phyloP scores from a whole-genome alignment of 2,329 filamentous ascomycete species.

The Ceratocystis smalleyi region DNA sequence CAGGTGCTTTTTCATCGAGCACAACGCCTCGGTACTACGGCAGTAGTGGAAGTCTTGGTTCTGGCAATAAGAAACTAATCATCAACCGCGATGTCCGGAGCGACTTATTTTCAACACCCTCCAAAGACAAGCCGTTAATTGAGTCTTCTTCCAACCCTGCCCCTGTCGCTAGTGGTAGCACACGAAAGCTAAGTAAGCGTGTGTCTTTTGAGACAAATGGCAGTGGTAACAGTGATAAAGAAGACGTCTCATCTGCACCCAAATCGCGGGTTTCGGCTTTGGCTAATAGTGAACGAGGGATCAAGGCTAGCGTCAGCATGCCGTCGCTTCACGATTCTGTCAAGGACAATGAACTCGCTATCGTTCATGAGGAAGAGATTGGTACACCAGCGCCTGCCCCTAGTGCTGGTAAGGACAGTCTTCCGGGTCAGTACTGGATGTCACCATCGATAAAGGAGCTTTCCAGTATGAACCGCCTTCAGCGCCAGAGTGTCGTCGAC shows the following conservation, averaged over 20 bases:
- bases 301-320: constrained; percentile 13
- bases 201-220: constrained; percentile 75
- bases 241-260: constrained; percentile 21
- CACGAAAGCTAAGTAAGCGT: constrained; percentile 56
- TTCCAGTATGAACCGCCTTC: constrained; percentile 60
- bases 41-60: constrained; percentile 39
- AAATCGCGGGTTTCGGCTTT: constrained; percentile 11
- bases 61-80: constrained; percentile 73
- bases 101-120: constrained; percentile 49
- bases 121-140: constrained; percentile 32
- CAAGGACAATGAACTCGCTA: constrained; percentile 59
- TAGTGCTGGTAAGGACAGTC: constrained; percentile 26
- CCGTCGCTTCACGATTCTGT: constrained; percentile 51
- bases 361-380: constrained; percentile 58
- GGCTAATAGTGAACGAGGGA: constrained; percentile 21
- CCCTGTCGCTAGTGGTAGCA: constrained; percentile 21
- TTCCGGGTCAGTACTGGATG: constrained; percentile 76
- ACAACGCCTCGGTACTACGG: constrained; percentile 47
- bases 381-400: constrained; percentile 24
- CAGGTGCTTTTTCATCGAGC: constrained; percentile 66
- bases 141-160: constrained; percentile 21
- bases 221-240: constrained; percentile 27
- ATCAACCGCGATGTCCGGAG: constrained; percentile 78
- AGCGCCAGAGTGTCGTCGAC: constrained; percentile 56
- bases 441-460: constrained; percentile 60